Evolutionary conservation across 495 filamentous ascomycete species (phyloP), one percentile per base, ranked within the genome.

Genomic region (Hypoxylon rickii): DNA sequence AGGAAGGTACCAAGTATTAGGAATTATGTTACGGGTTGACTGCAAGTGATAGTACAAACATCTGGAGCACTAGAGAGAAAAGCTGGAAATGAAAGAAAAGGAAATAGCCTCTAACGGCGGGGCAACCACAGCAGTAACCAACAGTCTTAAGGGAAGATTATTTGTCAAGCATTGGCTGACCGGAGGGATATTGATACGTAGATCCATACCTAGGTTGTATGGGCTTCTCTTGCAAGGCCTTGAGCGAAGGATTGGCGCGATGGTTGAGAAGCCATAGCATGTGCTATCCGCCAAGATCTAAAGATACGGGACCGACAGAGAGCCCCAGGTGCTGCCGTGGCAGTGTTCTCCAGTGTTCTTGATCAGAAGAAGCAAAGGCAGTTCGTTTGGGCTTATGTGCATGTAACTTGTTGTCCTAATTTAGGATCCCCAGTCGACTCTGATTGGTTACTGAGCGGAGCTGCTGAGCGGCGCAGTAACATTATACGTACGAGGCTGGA

Each of bases 321-420:
- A 24, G 38, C 31, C 39, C 44, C 24, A 29, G 44, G 32, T 26
- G 44, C 33, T 49, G 31, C 44, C 22, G 39, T 61, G 57, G 50
- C 57, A 55, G 57, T 29, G 24, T 10, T 29, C 24, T 29, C 24
- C 4, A 29, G 24, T 44, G 39, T 61, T 11, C 24, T 31, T 19
- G 44, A 44, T 53, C 21, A 44, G 21, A 44, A 60, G 44, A 54
- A 49, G 44, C 39, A 53, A 54, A 38, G 20, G 55, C 37, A 51
- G 55, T 16, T 52, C 24, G 16, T 58, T 34, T 37, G 51, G 43
- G 51, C 24, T 29, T 10, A 29, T 29, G 24, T 29, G 24, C 24
- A 4, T 29, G 24, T 29, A 29, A 29, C 4, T 29, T 29, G 24
- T 29, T 29, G 24, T 10, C 4, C n/a, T n/a, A n/a, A n/a, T n/a